phyloP scores from a whole-genome alignment of 208 protist genomes.

The Phytomonas sp. region DNA sequence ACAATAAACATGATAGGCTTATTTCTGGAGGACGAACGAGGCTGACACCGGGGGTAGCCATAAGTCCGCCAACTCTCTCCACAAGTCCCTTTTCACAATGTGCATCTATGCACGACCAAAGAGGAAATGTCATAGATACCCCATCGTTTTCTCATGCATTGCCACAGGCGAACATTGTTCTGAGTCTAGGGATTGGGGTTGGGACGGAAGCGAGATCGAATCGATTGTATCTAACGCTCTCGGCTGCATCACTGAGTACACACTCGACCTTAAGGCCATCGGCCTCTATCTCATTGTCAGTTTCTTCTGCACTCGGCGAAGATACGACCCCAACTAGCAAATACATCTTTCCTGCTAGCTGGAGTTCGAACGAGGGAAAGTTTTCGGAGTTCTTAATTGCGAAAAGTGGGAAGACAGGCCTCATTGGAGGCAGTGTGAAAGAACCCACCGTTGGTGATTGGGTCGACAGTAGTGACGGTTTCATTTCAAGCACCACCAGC shows the following conservation, averaged over 20 bases:
- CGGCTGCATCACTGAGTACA: neutral
- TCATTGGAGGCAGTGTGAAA: neutral
- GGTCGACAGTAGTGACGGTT: neutral
- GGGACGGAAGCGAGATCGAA: neutral
- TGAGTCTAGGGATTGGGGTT: neutral
- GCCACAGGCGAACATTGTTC: neutral
- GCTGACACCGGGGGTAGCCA: neutral
- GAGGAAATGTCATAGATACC: neutral
- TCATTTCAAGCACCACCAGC: conserved; percentile 2
- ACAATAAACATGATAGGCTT: neutral
- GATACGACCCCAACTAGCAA: neutral
- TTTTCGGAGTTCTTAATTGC: neutral
- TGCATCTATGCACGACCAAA: neutral
- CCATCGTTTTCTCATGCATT: neutral
- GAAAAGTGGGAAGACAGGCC: neutral
- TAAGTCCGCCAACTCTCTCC: neutral
- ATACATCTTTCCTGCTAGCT: neutral
- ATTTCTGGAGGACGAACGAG: neutral
- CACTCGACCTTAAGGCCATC: neutral
- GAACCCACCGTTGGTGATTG: neutral
- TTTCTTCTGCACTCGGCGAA: neutral
- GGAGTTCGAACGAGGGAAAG: neutral
- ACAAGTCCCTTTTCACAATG: neutral
- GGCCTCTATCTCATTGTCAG: neutral
- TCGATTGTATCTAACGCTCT: conserved; percentile 1